phyloP scores from a whole-genome alignment of 177 flowering plant genomes.

The Vitis hybrid region DNA sequence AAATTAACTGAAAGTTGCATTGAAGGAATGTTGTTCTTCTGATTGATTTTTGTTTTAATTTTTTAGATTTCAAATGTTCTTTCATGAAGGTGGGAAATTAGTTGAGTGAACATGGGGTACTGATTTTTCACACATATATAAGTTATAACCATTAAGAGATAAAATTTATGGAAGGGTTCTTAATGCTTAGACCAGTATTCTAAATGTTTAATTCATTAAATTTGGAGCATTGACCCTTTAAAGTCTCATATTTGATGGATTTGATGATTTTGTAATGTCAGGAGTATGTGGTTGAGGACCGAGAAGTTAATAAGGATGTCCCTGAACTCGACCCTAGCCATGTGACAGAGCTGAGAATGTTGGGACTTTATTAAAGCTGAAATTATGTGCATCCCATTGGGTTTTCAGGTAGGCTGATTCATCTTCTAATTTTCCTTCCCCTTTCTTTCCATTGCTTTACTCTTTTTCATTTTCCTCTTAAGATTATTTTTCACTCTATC shows the following conservation, averaged over 20 bases:
- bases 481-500: too few species aligned
- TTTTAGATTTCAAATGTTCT: background rate
- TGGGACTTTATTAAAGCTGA: conserved; percentile 67
- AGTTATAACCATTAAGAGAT: too few species aligned
- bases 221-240: too few species aligned
- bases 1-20: background rate
- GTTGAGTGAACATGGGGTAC: background rate
- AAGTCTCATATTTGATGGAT: background rate
- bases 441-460: too few species aligned
- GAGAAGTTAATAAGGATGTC: conserved; percentile 60
- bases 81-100: background rate
- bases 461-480: too few species aligned
- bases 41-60: background rate
- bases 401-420: conserved; percentile 6
- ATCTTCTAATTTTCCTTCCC: background rate
- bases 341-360: conserved; percentile 79
- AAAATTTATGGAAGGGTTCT: too few species aligned
- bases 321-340: conserved; percentile 82
- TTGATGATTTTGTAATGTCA: conserved; percentile 20
- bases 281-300: conserved; percentile 92
- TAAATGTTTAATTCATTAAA: too few species aligned
- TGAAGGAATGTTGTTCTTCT: background rate
- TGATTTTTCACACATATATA: too few species aligned
- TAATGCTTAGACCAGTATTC: too few species aligned
- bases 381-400: background rate